Evolutionary conservation across 805 yeast genomes (phyloP), one percentile per base, ranked within the genome.

Genomic region (Wickerhamiella sorbophila): DNA sequence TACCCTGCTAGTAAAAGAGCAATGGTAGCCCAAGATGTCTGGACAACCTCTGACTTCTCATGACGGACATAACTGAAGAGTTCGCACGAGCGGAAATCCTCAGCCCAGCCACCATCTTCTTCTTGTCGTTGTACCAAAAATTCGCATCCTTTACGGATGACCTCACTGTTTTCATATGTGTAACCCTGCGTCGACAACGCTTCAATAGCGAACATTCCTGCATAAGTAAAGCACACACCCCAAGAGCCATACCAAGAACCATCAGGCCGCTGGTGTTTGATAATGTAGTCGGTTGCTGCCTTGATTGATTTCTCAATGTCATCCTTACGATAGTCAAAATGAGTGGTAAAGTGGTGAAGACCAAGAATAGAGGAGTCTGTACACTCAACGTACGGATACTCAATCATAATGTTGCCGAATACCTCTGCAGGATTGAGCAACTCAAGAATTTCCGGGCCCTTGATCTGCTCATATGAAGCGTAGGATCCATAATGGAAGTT

Each of bases 171-270:
- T 1, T 54, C 54, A 57, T 86, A 88, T 2, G 54, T 63, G 44
- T 70, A 70, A 1, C 77, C 83, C 21, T 79, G 79, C 3, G 88
- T 73, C 21, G 74, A 66, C 38, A 91, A 67, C 0, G 97, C 97
- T 52, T 91, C 99, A 22, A 91, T 61, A 0, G 99, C 99, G 71
- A 91, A 91, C 98, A 91, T 91, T 1, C 86, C 82, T 0, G 97
- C 97, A 60, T 91, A 91, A 0, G 95, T 83, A 57, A 70, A 86
- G 57, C 99, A 91, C 4, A 91, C 78, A 31, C 98, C 99, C 99
- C 99, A 91, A 33, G 85, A 77, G 1, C 99, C 99, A 58, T 87
- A 93, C 97, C 97, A 91, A 12, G 94, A 77, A 0, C 99, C 99
- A 59, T 91, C 95, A 0, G 55, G 53, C 35, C 67, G 65, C 60